These are phyloP conservation scores for Talaromyces sp. DNA, from an alignment of 2,329 filamentous ascomycete genomes.

Conservation along the genomic window DNA sequence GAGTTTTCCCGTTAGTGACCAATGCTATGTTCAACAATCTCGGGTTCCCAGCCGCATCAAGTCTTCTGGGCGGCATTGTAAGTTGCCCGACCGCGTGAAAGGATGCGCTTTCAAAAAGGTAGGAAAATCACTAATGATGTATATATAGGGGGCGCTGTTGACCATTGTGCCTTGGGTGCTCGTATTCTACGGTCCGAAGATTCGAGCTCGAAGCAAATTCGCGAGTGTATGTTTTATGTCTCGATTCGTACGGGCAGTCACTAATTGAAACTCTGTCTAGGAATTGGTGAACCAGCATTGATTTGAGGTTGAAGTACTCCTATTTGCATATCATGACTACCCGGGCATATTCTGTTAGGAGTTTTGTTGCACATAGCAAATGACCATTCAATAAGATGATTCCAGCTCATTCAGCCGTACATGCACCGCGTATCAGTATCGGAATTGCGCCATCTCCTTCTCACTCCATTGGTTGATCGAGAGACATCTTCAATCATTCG, in stretches of 20 bases:
- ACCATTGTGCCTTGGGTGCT: constrained; percentile 85
- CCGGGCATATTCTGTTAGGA: no score
- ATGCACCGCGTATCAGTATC: neutral
- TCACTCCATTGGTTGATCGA: constrained; percentile 25
- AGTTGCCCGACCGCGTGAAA: no score
- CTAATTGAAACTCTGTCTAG: constrained; percentile 15
- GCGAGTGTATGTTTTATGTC: constrained; percentile 51
- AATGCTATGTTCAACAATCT: constrained; percentile 66
- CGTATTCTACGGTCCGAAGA: constrained; percentile 69
- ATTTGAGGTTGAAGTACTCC: neutral
- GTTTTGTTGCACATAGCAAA: neutral
- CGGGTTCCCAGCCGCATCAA: constrained; percentile 65
- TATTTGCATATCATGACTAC: no score
- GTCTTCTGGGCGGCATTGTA: constrained; percentile 69
- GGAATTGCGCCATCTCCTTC: constrained; percentile 30
- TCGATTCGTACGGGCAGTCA: no score
- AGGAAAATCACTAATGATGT: neutral
- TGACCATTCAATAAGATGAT: no score
- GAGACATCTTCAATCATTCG: constrained; percentile 18
- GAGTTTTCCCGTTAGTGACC: constrained; percentile 74
- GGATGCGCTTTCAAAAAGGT: no score
- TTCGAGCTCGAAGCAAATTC: constrained; percentile 71
- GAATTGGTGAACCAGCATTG: constrained; percentile 13
- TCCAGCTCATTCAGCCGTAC: no score
- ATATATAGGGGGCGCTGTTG: constrained; percentile 47